phyloP scores from a whole-genome alignment of 2,329 filamentous ascomycete genomes.

The Venturia nashicola region DNA sequence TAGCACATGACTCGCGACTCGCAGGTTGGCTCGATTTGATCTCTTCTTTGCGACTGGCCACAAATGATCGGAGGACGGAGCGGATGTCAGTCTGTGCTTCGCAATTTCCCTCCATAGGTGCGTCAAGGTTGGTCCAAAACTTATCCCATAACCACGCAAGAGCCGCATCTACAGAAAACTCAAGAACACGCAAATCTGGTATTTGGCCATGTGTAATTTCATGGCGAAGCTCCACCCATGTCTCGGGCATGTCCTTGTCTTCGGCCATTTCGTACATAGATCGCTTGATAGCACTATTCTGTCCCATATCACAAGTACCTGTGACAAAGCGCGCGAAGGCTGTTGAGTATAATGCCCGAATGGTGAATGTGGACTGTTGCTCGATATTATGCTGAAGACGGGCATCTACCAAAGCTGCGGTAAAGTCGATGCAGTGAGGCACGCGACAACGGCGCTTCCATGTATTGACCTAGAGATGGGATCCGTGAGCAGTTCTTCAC shows the following conservation, averaged over 20 bases:
- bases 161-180: neutral
- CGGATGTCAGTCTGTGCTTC: conserved; percentile 1
- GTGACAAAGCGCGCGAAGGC: conserved; percentile 7
- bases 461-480: neutral
- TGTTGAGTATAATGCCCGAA: neutral
- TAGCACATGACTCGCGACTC: too few species aligned
- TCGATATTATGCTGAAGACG: conserved; percentile 4
- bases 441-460: conserved; percentile 3
- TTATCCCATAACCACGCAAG: conserved; percentile 2
- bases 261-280: conserved; percentile 7
- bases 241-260: neutral
- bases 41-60: neutral
- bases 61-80: neutral
- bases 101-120: neutral
- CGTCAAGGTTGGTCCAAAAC: conserved; percentile 6
- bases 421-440: conserved; percentile 4
- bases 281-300: neutral
- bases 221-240: conserved; percentile 6
- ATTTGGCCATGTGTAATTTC: conserved; percentile 9
- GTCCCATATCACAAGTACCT: conserved; percentile 6
- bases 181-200: conserved; percentile 2
- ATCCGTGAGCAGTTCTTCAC: neutral
- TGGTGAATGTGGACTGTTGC: neutral
- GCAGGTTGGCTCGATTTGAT: neutral
- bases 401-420: conserved; percentile 1